Percentiles rank a stretch among this genome's conserved stretches.
Evolutionary conservation across 1,284 basidiomycete genomes (phyloP).

Genomic region (Trametes hirsuta): DNA sequence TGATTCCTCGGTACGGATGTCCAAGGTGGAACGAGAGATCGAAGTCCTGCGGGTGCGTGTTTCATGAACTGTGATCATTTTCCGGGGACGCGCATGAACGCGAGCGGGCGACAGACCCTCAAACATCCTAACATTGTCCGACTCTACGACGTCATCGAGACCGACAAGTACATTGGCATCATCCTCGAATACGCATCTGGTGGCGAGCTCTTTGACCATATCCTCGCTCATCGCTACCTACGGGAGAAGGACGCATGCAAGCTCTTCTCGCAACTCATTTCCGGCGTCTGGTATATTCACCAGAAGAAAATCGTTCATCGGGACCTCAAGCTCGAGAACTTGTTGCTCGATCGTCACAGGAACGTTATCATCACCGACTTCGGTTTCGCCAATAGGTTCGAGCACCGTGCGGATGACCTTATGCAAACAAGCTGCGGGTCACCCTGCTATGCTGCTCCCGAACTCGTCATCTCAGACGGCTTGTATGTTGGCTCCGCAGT

Average conservation of each 20-base stretch:
- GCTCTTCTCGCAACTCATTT: conserved; percentile 98
- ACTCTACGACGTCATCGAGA: conserved; percentile 98
- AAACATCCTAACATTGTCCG: conserved; percentile 99
- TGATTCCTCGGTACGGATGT: conserved; percentile 85
- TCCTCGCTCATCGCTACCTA: conserved; percentile 96
- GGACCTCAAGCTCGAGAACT: conserved; percentile 98
- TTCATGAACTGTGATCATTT: conserved; percentile 16
- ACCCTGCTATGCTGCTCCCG: conserved; percentile 98
- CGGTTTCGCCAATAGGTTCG: conserved; percentile 98
- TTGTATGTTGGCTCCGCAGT: conserved; percentile 98
- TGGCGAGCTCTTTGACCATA: conserved; percentile 99
- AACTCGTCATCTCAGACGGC: conserved; percentile 98
- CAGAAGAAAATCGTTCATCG: conserved; percentile 99
- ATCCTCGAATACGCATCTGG: conserved; percentile 98
- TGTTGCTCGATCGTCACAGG: conserved; percentile 94
- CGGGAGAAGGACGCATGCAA: conserved; percentile 95
- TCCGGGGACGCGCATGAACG: conserved; percentile 12
- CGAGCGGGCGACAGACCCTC: conserved; percentile 62
- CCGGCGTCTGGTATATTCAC: conserved; percentile 98
- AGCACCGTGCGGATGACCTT: conserved; percentile 88
- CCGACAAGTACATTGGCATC: conserved; percentile 99
- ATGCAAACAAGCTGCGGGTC: conserved; percentile 99
- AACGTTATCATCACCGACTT: conserved; percentile 99
- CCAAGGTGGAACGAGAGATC: conserved; percentile 97
- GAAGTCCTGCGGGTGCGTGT: conserved; percentile 88